Base-by-base conservation (phyloP, 2,329 filamentous ascomycete species). In the Neopestalotiopsis rosae region DNA sequence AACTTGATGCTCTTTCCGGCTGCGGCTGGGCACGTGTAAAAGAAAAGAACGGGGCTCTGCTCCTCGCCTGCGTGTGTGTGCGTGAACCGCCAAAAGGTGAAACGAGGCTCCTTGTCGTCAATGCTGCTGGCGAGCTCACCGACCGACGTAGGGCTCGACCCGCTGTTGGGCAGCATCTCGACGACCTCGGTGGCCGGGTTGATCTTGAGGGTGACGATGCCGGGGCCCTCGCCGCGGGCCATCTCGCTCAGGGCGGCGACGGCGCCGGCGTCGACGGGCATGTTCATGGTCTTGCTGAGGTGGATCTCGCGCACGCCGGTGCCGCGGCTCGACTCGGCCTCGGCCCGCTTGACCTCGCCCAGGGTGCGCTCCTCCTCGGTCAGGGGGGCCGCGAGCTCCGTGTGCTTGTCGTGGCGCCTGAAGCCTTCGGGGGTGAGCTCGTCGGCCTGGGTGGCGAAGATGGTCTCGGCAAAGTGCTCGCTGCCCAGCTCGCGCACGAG, bases 21-120 rank as follows among this genome's bases (percentile, higher is more conserved):
- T 4, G 91, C 86, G 7, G 87, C 83, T 0, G 94, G 94, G 79
- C 92, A 94, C 5, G 93, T 95, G 82, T 94, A 95, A 77, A 96
- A 90, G 83, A 96, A 96, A 5, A 95, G 84, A 62, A 95, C 83
- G 2, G 90, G 89, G 67, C 84, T 86, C 66, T 84, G 82, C 69
- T 86, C 81, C 61, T 77, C 71, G 28, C 88, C 89, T 40, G 83
- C 81, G 70, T 89, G 81, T 57, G 86, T 86, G 76, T 91, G 87
- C 13, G 80, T 83, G 79, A 90, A 92, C 34, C 90, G 87, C 84
- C 91, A 96, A 78, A 96, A 94, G 6, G 90, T 91, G 79, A 94
- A 95, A 58, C 93, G 87, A 4, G 93, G 93, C 79, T 94, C 91
- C 24, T 85, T 86, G 10, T 85, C 72, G 5, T 91, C 91, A 70